Base-by-base conservation (phyloP, 805 yeast species). In the Cyberlindnera lachancei region DNA sequence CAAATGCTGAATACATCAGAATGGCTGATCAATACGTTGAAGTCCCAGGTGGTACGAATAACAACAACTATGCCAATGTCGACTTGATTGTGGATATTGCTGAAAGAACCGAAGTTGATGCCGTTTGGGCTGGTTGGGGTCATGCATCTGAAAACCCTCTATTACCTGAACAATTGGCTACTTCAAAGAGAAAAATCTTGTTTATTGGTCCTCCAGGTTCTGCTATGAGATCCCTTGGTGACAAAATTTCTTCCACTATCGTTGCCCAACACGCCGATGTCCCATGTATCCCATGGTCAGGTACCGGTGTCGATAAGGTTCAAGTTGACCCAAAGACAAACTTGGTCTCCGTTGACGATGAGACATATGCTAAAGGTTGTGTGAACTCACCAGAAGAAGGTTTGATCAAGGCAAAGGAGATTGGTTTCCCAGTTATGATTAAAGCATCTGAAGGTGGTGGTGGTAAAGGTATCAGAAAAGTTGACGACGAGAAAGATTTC, bases 111-210 rank as follows among this genome's bases (percentile, higher is more conserved):
- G 75, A 85, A 45, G 96, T 84, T 35, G 95, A 92, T 58, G 99
- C 98, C 17, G 99, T 92, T 37, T 92, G 99, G 99, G 99, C 99
- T 22, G 99, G 99, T 52, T 92, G 99, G 99, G 99, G 99, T 52
- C 98, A 94, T 58, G 99, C 99, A 18, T 85, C 96, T n/a, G 99
- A 92, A 66, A 90, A 94, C 64, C 99, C 99, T 18, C 59, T 66
- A 29, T 73, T 92, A 45, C 99, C 99, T 18, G 98, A 92, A 61
- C 76, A 73, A 60, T 70, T 92, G 57, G 96, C 97, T 12, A 79
- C 80, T n/a, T 86, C 96, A 14, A 86, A 88, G 39, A 81, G 86
- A 59, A 83, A 73, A 53, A 82, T 94, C 50, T 70, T 92, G 35
- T 92, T 92, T 54, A 92, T 92, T 58, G 99, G 99, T 44, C 99